Percentiles rank a stretch among this genome's conserved stretches.
phyloP scores from a whole-genome alignment of 495 filamentous ascomycete genomes.

The Penicillium flavigenum region DNA sequence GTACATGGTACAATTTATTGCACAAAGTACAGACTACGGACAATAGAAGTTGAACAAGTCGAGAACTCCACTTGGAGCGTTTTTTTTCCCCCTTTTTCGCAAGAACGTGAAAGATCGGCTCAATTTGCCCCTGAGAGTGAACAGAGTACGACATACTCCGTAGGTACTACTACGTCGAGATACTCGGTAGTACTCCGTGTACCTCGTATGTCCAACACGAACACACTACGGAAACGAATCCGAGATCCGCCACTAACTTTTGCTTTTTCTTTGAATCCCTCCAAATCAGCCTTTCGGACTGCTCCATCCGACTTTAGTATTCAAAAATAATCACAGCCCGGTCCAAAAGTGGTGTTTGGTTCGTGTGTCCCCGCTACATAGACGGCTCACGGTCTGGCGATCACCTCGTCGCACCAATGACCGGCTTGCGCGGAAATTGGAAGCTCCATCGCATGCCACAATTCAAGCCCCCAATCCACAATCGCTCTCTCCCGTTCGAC shows the following conservation, averaged over 20 bases:
- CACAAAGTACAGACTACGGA: no score
- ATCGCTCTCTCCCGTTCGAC: not conserved
- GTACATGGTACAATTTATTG: no score
- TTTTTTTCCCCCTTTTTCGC: not conserved
- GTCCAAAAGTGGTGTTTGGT: constrained; percentile 21
- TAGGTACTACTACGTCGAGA: not conserved
- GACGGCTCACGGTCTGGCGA: constrained; percentile 25
- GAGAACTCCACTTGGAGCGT: not conserved
- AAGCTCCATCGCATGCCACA: constrained; percentile 20
- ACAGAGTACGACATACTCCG: not conserved
- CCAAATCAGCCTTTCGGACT: not conserved
- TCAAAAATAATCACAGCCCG: constrained; percentile 2
- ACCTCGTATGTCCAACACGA: not conserved
- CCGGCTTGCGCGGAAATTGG: constrained; percentile 25
- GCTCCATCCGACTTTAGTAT: not conserved
- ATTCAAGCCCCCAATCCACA: constrained; percentile 1
- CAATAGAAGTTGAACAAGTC: not conserved
- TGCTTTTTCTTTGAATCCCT: constrained; percentile 5
- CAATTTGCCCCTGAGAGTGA: constrained; percentile 6
- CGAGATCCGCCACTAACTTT: not conserved
- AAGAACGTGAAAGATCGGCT: not conserved
- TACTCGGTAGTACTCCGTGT: not conserved
- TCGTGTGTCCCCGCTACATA: constrained; percentile 21
- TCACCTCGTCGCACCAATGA: constrained; percentile 31
- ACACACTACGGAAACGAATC: constrained; percentile 4